Evolutionary conservation across 2,329 filamentous ascomycete genomes (phyloP).

Genomic region (Colletotrichum tropicale): DNA sequence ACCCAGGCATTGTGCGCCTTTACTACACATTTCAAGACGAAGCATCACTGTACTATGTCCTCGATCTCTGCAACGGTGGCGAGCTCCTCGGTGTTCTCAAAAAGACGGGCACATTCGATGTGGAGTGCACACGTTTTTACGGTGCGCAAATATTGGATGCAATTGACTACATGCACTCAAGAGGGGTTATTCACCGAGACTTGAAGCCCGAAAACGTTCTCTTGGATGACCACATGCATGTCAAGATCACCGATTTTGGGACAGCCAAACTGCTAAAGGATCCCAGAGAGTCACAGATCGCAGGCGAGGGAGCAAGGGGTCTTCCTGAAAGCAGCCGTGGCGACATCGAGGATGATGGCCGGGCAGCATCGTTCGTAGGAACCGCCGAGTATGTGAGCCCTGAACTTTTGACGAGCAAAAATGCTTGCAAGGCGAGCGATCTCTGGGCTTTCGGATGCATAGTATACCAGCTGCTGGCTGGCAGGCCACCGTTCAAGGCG

Average conservation of each 20-base stretch:
- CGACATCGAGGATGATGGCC: constrained; percentile 63
- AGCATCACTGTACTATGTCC: constrained; percentile 92
- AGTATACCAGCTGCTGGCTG: constrained; percentile 92
- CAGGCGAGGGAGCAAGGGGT: constrained; percentile 42
- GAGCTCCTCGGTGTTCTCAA: constrained; percentile 93
- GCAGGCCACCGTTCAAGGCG: constrained; percentile 96
- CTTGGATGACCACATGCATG: constrained; percentile 92
- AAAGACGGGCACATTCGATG: constrained; percentile 91
- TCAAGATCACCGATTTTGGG: constrained; percentile 98
- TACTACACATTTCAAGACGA: constrained; percentile 99
- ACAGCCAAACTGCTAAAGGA: constrained; percentile 90
- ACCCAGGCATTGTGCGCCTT: constrained; percentile 92
- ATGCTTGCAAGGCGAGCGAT: constrained; percentile 96
- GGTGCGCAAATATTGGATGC: constrained; percentile 94
- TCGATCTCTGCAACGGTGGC: constrained; percentile 90
- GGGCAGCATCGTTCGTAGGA: constrained; percentile 93
- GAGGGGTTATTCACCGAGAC: constrained; percentile 95
- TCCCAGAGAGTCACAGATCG: constrained; percentile 51
- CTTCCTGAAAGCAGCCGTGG: constrained; percentile 37
- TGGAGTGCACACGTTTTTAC: constrained; percentile 94
- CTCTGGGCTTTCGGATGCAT: constrained; percentile 99
- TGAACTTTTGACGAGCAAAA: constrained; percentile 95
- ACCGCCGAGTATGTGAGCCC: constrained; percentile 98
- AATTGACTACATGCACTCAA: constrained; percentile 97
- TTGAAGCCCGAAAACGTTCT: constrained; percentile 97